These are phyloP conservation scores for Pseudogymnoascus sp. DNA, from an alignment of 2,329 filamentous ascomycete species.

Conservation along the genomic window DNA sequence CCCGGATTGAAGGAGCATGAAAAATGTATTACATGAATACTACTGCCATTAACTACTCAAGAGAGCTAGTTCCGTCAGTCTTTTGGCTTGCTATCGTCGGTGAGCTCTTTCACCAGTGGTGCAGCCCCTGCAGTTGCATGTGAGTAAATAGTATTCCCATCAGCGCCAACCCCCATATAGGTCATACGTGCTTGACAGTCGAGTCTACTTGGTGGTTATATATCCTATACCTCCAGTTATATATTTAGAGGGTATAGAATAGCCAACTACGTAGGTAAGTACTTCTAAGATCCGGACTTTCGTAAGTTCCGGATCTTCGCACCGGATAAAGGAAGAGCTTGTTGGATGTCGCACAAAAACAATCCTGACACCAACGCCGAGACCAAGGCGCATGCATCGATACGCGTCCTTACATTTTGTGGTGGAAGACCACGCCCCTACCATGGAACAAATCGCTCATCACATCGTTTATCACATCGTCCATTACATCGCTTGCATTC, in stretches of 20 bases:
- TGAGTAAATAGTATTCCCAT: no score
- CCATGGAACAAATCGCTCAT: background rate
- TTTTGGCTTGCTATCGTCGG: background rate
- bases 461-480: background rate
- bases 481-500: background rate
- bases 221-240: background rate
- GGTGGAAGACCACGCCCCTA: background rate
- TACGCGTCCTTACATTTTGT: background rate
- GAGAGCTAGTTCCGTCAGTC: background rate
- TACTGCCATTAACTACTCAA: background rate
- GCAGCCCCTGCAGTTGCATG: no score
- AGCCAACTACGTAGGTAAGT: background rate
- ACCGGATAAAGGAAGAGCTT: background rate
- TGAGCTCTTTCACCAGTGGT: background rate
- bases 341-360: background rate
- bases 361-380: background rate
- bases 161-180: no score
- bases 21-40: constrained; percentile 3
- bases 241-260: background rate
- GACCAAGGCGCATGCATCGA: background rate
- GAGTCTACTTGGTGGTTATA: background rate
- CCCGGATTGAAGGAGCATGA: constrained; percentile 7
- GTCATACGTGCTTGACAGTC: background rate
- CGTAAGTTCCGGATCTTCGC: background rate
- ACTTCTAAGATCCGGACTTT: background rate